phyloP scores from a whole-genome alignment of 2,329 filamentous ascomycete genomes.

The Colletotrichum truncatum region DNA sequence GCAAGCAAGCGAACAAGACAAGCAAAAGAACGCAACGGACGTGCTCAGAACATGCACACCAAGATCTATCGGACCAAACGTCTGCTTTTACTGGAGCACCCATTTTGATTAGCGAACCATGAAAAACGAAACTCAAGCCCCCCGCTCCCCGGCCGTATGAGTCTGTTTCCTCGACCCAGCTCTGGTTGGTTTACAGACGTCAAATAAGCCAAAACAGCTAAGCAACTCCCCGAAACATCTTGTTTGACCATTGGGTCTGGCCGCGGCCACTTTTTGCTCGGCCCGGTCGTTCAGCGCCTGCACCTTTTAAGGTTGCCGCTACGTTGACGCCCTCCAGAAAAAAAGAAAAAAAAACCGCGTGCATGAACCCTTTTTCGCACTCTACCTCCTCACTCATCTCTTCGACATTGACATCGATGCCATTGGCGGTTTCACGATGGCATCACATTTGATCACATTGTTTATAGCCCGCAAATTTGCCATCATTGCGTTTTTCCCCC shows the following conservation, averaged over 20 bases:
- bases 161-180: not conserved
- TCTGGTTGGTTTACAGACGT: slow-evolving; percentile 5
- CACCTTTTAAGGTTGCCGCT: slow-evolving; percentile 2
- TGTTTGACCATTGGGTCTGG: slow-evolving; percentile 16
- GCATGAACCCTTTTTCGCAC: slow-evolving; percentile 8
- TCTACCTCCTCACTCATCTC: not conserved
- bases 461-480: not conserved
- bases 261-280: slow-evolving; percentile 14
- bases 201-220: not conserved
- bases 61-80: not conserved
- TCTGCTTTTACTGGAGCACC: not conserved
- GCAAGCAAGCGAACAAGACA: too few relatives aligned
- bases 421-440: slow-evolving; percentile 12
- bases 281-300: slow-evolving; percentile 5
- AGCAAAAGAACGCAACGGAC: not conserved
- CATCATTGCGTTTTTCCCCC: not conserved
- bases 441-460: slow-evolving; percentile 1
- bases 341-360: too few relatives aligned
- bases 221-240: slow-evolving; percentile 12
- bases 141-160: too few relatives aligned
- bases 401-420: slow-evolving; percentile 3
- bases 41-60: not conserved
- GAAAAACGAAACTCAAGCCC: not conserved
- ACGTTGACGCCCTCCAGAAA: slow-evolving; percentile 16
- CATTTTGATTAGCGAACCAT: not conserved